Conservation (phyloP, 177 flowering plant species). For the Vitis hybrid region DNA sequence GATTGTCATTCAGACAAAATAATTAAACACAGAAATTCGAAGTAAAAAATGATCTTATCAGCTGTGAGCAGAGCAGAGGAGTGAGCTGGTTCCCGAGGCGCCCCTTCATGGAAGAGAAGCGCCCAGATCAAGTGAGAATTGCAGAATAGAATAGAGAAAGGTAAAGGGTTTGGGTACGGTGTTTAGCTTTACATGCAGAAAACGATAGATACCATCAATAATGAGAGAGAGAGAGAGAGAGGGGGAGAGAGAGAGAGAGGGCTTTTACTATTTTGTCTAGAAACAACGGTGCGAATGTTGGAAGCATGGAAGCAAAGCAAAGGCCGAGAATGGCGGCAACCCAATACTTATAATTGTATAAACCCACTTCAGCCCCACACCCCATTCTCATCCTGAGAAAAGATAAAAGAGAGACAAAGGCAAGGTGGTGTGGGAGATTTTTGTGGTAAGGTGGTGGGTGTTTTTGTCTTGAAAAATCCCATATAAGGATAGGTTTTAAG, state of each 20-base stretch:
- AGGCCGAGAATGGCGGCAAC: slow-evolving; percentile 44
- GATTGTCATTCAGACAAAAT: no score
- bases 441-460: neutral
- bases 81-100: no score
- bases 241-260: neutral
- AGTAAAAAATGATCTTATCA: no score
- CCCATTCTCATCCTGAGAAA: slow-evolving; percentile 1
- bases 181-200: slow-evolving; percentile 22
- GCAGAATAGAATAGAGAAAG: neutral
- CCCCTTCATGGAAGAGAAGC: no score
- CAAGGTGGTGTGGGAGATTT: neutral
- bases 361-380: slow-evolving; percentile 15
- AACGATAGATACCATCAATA: slow-evolving; percentile 27
- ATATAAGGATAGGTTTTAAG: neutral
- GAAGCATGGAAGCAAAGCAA: slow-evolving; percentile 56
- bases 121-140: no score
- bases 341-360: slow-evolving; percentile 10
- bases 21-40: no score
- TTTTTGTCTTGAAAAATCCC: no score
- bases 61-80: no score
- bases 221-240: slow-evolving; percentile 16
- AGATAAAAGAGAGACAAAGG: slow-evolving; percentile 7
- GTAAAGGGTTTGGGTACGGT: slow-evolving; percentile 13
- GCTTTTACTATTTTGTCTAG: slow-evolving; percentile 19
- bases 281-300: slow-evolving; percentile 50